phyloP scores from a whole-genome alignment of 371 early-diverging fungal genomes.

The Mortierella sp. region DNA sequence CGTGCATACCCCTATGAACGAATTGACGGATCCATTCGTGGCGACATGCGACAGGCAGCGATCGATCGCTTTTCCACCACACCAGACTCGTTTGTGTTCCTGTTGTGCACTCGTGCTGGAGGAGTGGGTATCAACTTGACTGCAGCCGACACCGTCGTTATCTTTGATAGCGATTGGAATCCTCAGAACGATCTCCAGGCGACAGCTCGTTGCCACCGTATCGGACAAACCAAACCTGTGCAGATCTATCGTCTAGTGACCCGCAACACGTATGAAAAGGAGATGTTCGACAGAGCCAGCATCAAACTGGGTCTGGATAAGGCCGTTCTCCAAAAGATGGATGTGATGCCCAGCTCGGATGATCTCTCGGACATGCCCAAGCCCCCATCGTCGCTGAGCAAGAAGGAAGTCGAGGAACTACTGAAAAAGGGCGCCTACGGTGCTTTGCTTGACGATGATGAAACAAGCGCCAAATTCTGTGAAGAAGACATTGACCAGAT shows the following conservation, averaged over 20 bases:
- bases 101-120: conserved; percentile 91
- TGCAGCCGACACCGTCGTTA: conserved; percentile 95
- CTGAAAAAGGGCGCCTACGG: conserved; percentile 94
- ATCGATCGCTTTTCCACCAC: conserved; percentile 92
- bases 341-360: conserved; percentile 55
- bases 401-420: conserved; percentile 89
- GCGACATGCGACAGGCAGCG: conserved; percentile 92
- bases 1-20: conserved; percentile 84
- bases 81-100: conserved; percentile 84
- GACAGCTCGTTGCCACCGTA: conserved; percentile 92
- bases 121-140: conserved; percentile 96
- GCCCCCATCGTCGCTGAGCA: conserved; percentile 57
- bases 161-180: conserved; percentile 98
- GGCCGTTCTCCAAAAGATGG: conserved; percentile 88
- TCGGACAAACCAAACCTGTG: conserved; percentile 95
- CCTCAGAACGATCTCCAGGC: conserved; percentile 98
- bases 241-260: conserved; percentile 91
- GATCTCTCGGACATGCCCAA: conserved; percentile 56
- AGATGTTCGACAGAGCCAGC: conserved; percentile 97
- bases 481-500: conserved; percentile 98
- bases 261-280: conserved; percentile 92
- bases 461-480: conserved; percentile 82
- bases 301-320: conserved; percentile 93
- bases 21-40: conserved; percentile 90
- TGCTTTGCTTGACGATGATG: conserved; percentile 90